Conservation (phyloP, 495 filamentous ascomycete species). For the Podospora comata region DNA sequence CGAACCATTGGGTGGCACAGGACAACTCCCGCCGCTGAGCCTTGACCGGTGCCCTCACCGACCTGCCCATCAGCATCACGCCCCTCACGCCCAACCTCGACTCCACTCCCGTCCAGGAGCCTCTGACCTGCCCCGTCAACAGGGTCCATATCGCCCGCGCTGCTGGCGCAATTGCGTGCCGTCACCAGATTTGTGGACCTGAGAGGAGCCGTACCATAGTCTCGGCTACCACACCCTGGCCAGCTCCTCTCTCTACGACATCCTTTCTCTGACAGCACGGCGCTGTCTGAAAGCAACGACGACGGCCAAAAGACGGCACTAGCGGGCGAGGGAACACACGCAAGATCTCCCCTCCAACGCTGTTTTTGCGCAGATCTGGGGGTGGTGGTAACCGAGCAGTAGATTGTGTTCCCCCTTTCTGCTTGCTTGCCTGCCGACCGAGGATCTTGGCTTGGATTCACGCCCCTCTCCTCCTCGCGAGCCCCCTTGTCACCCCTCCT, state of each 20-base stretch:
- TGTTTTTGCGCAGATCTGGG: conserved; percentile 8
- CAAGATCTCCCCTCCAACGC: not conserved
- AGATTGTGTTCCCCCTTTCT: conserved; percentile 16
- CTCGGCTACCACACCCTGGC: conserved; percentile 5
- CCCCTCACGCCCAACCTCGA: not conserved
- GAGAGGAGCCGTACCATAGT: not conserved
- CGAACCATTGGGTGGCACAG: not conserved
- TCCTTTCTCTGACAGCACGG: not conserved
- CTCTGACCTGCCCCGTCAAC: not conserved
- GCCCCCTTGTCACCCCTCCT: conserved; percentile 14
- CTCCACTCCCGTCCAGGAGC: not conserved
- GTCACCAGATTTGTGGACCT: not conserved
- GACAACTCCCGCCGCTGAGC: not conserved
- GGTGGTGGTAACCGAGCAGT: conserved; percentile 25
- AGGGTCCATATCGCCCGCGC: not conserved
- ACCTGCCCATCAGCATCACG: not conserved
- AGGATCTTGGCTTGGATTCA: not conserved
- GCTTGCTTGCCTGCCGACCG: conserved; percentile 13
- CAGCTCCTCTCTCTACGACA: not conserved
- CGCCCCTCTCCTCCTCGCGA: not conserved
- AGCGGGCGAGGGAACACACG: not conserved
- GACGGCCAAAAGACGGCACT: not conserved
- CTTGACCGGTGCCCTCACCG: not conserved
- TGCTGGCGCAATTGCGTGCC: not conserved
- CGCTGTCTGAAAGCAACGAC: not conserved